Evolutionary conservation across 768 basidiomycete genomes (phyloP), one percentile per base, ranked within the genome.

Genomic region (Tricholoma bakamatsutake): DNA sequence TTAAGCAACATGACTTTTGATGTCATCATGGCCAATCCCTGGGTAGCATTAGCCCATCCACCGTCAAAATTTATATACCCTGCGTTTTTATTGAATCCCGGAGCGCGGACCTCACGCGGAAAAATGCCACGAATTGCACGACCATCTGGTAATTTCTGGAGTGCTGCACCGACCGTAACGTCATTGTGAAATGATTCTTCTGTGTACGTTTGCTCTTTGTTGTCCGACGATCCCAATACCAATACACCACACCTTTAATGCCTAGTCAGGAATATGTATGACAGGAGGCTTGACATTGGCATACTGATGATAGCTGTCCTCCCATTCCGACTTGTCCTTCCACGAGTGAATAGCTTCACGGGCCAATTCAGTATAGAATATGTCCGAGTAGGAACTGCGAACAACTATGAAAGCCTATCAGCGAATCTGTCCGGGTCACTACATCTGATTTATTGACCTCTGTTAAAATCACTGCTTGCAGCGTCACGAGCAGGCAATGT

Each of bases 11-110:
- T 64, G 4, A 96, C 83, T 43, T 75, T 79, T 28, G 70, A 64
- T 50, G 86, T 78, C 56, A 90, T 69, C 9, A 77, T 65, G 2
- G 68, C 62, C 8, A 93, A 63, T 3, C 87, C 91, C 64, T 85
- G 80, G 1, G 78, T 75, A 1, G 94, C 91, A 63, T 87, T 76
- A 2, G 82, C 91, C 94, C 94, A 98, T 12, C 94, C 94, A 1
- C 88, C 82, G 35, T 89, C 84, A 7, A 71, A 73, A 63, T 93
- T 96, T 45, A 88, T 61, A 64, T 88, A 95, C 1, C 87, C 90
- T 21, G 68, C 59, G 33, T 64, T 57, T 8, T 68, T 53, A 6
- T 72, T 66, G 54, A 80, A 74, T 12, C 69, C 60, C 7, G 69
- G 73, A 3, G 70, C 64, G 45, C 42, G 61, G 21, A 80, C 74